Base-by-base conservation (phyloP, 139 green algal species). In the Chlamydomonas sphaeroides region DNA sequence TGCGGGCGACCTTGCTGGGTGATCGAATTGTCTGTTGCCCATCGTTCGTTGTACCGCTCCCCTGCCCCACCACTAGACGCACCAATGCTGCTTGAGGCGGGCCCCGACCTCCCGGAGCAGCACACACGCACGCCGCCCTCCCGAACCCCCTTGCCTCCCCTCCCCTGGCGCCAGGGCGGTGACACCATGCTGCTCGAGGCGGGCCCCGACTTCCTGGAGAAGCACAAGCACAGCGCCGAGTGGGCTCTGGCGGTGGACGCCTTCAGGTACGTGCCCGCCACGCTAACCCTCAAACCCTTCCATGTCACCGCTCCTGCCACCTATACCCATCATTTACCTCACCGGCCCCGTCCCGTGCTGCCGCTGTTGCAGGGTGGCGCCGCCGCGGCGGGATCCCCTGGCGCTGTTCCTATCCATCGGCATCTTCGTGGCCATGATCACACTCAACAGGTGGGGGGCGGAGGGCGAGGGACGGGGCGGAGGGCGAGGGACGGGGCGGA, bases 111-210 rank as follows among this genome's bases (percentile, higher is more conserved):
- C 6, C 17, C n/a, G n/a, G n/a, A n/a, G n/a, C n/a, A n/a, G n/a
- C n/a, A n/a, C n/a, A n/a, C n/a, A n/a, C n/a, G n/a, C n/a, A n/a
- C 61, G 23, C 30, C 61, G 4, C 61, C 61, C 14, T n/a, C 61
- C 61, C 21, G 5, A 21, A 21, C 11, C 45, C 23, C 23, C 8
- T 23, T 53, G 4, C 66, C 66, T 21, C 38, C 66, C 20, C 66
- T 7, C 66, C 21, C 66, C 23, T 3, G 23, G 3, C 49, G 21
- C 15, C 73, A 70, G 65, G 80, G 86, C 38, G 91, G 91, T 18
- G 91, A 94, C 86, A 83, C 88, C 48, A 83, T 94, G 78, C 85
- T 94, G 53, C 75, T 94, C 21, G 91, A 93, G 74, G 84, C 89
- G 23, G 66, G 72, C 28, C 49, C 65, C 48, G 78, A 68, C 78